Evolutionary conservation across 139 green algal species (phyloP).

Genomic region (Chlorella vulgaris): DNA sequence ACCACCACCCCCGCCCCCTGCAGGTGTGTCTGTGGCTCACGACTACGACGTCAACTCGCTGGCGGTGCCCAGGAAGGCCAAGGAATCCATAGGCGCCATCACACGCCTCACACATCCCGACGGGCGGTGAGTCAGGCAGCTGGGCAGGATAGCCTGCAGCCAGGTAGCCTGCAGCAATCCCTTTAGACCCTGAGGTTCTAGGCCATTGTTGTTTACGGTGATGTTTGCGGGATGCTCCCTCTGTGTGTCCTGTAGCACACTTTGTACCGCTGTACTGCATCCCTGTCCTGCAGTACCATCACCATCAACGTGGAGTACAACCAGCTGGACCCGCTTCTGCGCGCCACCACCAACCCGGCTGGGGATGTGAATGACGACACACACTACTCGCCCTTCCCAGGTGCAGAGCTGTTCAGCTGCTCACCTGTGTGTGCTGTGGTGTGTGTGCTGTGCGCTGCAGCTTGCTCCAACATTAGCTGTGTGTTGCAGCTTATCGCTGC

Average conservation of each 20-base stretch:
- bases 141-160: not conserved
- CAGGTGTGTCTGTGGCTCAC: conserved; percentile 66
- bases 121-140: conserved; percentile 36
- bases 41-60: conserved; percentile 95
- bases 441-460: too few species aligned
- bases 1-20: not conserved
- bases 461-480: too few species aligned
- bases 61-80: conserved; percentile 89
- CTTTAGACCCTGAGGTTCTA: too few species aligned
- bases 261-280: not conserved
- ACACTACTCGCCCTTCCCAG: conserved; percentile 94
- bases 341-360: conserved; percentile 70
- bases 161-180: too few species aligned
- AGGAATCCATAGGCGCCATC: conserved; percentile 96
- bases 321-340: conserved; percentile 94
- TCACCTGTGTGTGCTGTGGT: not conserved
- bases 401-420: conserved; percentile 8
- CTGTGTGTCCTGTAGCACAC: too few species aligned
- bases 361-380: conserved; percentile 90
- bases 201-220: too few species aligned
- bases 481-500: not conserved
- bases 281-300: conserved; percentile 50
- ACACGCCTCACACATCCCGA: conserved; percentile 59
- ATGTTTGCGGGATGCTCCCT: too few species aligned
- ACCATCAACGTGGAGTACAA: conserved; percentile 99